Conservation (phyloP, 2,329 filamentous ascomycete species). For the Alternaria solani region DNA sequence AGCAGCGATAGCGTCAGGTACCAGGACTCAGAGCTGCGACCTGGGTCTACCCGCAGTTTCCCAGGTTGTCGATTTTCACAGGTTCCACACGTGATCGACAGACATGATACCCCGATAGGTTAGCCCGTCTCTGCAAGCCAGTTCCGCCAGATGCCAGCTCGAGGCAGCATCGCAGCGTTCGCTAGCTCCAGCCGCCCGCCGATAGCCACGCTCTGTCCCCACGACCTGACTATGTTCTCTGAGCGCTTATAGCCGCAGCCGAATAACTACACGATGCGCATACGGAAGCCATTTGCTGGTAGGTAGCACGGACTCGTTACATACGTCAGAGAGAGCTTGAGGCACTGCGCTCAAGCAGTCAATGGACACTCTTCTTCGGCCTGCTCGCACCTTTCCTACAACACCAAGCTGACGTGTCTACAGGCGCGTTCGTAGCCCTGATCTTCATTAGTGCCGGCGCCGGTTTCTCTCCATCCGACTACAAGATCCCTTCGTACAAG, state of each 20-base stretch:
- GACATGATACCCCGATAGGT: background rate
- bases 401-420: conserved; percentile 1
- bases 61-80: conserved; percentile 19
- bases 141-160: conserved; percentile 17
- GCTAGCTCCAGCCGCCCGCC: conserved; percentile 11
- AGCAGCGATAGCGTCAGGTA: conserved; percentile 1
- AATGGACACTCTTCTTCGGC: background rate
- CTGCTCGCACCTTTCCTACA: background rate
- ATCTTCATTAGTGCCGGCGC: conserved; percentile 71
- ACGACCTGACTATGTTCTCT: conserved; percentile 2
- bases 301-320: conserved; percentile 6
- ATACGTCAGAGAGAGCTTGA: conserved; percentile 6
- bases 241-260: conserved; percentile 3
- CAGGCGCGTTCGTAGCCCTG: conserved; percentile 64
- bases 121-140: conserved; percentile 8
- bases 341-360: background rate
- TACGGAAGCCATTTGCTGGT: conserved; percentile 22
- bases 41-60: conserved; percentile 9
- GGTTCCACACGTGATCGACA: conserved; percentile 23
- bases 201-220: conserved; percentile 1
- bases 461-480: conserved; percentile 68
- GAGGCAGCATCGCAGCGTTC: conserved; percentile 13
- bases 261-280: conserved; percentile 9
- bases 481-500: conserved; percentile 69
- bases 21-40: conserved; percentile 4